These are phyloP conservation scores for Ganoderma multipileum DNA, from an alignment of 1,284 basidiomycete genomes.

Conservation along the genomic window DNA sequence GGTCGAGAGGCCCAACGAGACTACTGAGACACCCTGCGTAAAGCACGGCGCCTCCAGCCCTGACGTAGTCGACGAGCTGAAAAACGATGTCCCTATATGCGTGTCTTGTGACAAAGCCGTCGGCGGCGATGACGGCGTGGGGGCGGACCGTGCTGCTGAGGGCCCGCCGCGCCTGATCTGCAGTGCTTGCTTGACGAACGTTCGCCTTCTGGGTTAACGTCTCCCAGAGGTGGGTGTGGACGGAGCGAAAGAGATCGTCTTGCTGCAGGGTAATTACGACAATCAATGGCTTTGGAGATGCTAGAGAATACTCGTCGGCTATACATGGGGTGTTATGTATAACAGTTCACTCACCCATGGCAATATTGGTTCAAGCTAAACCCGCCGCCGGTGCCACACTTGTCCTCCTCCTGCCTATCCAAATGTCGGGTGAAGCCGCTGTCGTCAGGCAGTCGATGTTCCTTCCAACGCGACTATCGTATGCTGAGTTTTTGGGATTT, in stretches of 20 bases:
- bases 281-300: not conserved
- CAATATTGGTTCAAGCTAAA: too few species aligned
- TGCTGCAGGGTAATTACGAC: not conserved
- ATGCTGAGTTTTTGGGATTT: too few species aligned
- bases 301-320: not conserved
- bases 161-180: constrained; percentile 7
- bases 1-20: not conserved
- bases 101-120: constrained; percentile 6
- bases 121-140: constrained; percentile 16
- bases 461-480: too few species aligned
- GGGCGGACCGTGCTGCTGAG: constrained; percentile 12
- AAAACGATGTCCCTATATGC: constrained; percentile 15
- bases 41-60: constrained; percentile 23
- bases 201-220: not conserved
- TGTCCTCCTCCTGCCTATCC: too few species aligned
- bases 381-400: too few species aligned
- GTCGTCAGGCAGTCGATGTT: too few species aligned
- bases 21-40: constrained; percentile 24
- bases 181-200: not conserved
- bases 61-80: constrained; percentile 23
- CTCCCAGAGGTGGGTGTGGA: not conserved
- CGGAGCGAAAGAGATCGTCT: not conserved
- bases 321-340: too few species aligned
- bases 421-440: too few species aligned
- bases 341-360: too few species aligned